These are phyloP conservation scores for Trichoderma virens DNA, from an alignment of 495 filamentous ascomycete species.

Conservation along the genomic window DNA sequence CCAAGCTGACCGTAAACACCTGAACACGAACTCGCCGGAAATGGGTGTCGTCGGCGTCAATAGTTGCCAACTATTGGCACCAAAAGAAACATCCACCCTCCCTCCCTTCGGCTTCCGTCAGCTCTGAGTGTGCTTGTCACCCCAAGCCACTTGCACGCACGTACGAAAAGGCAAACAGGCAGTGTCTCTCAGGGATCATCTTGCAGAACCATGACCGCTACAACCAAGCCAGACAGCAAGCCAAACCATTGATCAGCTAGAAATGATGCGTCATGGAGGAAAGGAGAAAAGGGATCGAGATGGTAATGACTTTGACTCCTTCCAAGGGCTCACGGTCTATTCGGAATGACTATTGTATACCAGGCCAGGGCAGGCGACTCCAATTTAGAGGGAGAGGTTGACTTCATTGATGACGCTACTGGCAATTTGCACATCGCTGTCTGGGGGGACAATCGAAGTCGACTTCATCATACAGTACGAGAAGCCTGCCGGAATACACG, in stretches of 20 bases:
- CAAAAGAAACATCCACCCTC: neutral
- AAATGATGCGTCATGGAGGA: neutral
- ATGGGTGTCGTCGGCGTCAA: neutral
- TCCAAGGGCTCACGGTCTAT: neutral
- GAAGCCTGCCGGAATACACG: neutral
- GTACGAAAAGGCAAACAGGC: neutral
- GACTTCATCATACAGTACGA: conserved; percentile 3
- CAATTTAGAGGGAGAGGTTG: neutral
- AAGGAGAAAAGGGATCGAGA: neutral
- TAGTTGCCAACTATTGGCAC: neutral
- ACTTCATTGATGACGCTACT: conserved; percentile 4
- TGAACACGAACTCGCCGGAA: neutral
- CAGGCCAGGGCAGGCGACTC: neutral
- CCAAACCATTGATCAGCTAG: neutral
- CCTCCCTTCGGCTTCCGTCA: neutral
- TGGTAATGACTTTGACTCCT: neutral
- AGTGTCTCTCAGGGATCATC: neutral
- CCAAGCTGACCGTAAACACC: neutral
- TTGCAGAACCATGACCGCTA: neutral
- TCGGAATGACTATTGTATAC: neutral
- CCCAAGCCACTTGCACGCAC: no score
- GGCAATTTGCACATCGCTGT: neutral
- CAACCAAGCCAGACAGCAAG: neutral
- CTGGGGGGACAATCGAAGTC: neutral
- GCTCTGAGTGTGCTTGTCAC: neutral